Base-by-base conservation (phyloP, 352 stramenopile genomes). In the Globisporangium solare region DNA sequence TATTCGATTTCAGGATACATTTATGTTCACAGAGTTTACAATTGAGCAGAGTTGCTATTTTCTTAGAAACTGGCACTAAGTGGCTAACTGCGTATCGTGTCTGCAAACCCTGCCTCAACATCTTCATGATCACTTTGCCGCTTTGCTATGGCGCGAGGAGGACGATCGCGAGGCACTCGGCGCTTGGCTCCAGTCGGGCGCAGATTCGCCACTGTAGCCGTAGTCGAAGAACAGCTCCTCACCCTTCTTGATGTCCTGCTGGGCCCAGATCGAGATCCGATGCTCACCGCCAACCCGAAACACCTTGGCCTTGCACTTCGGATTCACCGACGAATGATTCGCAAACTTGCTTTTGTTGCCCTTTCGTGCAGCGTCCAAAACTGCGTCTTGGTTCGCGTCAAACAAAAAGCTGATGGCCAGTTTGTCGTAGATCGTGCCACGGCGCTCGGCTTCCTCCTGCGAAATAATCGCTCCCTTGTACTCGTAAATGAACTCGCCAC, bases 271-370 rank as follows among this genome's bases (percentile, higher is more conserved):
- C n/a, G 76, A 88, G 68, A 98, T 96, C 43, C 80, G 74, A 63
- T 92, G 76, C 50, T 97, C 83, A 11, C 92, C 89, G 39, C 87
- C 81, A 1, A 97, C 85, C 31, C 74, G 71, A 47, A 96, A 53
- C 43, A 94, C 79, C 60, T 88, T 89, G 1, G 88, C 71, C 49
- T 80, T 75, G 58, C 85, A 94, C 55, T 97, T 97, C 4, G 85
- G 81, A 21, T 73, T 51, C 24, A 66, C 66, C 21, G 51, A 62
- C 17, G 63, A 74, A 62, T 98, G 89, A 60, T 97, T 95, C 0
- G 79, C 76, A 56, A 95, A 98, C 50, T 91, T 87, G 51, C 86
- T 92, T 73, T 98, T 97, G 77, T 98, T 98, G 21, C 95, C 94
- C 51, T 92, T 93, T 45, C 84, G 79, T 43, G 91, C 87, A 6